Evolutionary conservation across 2,329 filamentous ascomycete genomes (phyloP).

Genomic region (Fusarium clavum): DNA sequence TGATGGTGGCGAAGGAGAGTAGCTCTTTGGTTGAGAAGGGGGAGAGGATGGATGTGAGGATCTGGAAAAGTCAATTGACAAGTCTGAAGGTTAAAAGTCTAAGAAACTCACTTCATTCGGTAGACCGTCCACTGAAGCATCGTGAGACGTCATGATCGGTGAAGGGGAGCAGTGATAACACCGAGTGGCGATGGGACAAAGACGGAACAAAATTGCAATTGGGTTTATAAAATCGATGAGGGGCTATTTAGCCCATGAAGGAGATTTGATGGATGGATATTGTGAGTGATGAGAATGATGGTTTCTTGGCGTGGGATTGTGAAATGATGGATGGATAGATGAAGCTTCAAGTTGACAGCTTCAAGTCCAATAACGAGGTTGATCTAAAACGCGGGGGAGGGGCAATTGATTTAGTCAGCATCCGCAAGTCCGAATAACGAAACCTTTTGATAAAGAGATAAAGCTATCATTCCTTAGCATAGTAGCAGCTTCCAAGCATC

Average conservation of each 20-base stretch:
- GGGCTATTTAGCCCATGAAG: rapidly evolving
- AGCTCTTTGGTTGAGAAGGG: slow-evolving; percentile 62
- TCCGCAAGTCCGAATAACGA: slow-evolving; percentile 39
- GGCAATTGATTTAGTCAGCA: slow-evolving; percentile 41
- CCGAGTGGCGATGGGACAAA: background rate
- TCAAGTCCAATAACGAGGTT: background rate
- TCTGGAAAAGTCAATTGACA: slow-evolving; percentile 9
- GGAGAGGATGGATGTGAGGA: slow-evolving; percentile 49
- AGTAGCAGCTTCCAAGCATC: background rate
- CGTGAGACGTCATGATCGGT: slow-evolving; percentile 19
- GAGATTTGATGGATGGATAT: background rate
- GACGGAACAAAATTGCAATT: background rate
- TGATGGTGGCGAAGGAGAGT: slow-evolving; percentile 68
- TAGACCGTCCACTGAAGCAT: slow-evolving; percentile 21
- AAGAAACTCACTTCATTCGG: slow-evolving; percentile 31
- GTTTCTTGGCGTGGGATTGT: background rate
- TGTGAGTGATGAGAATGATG: background rate
- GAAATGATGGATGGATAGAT: background rate
- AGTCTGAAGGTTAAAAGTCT: background rate
- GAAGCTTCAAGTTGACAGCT: slow-evolving; percentile 26
- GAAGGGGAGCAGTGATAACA: background rate
- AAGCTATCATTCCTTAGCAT: background rate
- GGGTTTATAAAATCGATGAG: background rate
- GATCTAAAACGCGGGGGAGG: slow-evolving; percentile 34
- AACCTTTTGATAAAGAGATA: slow-evolving; percentile 11